Evolutionary conservation across 176 grass and related monocot species (phyloP).

Genomic region (Zoysia pacifica): DNA sequence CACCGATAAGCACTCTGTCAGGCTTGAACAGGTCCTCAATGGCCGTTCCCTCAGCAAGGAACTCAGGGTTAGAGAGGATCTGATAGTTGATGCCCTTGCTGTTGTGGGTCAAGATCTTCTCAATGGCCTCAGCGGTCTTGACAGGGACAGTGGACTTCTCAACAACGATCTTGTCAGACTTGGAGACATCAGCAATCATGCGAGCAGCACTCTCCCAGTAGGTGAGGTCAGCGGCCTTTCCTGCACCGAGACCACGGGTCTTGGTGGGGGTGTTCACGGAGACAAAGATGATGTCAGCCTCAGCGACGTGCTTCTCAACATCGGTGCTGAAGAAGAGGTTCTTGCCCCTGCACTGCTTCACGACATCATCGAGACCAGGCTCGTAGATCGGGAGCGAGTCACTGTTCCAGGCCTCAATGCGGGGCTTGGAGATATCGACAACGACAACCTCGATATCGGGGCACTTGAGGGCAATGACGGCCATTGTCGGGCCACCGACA

Average conservation of each 20-base stretch:
- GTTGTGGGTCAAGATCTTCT: slow-evolving; percentile 96
- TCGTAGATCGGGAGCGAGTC: slow-evolving; percentile 84
- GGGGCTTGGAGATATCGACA: slow-evolving; percentile 68
- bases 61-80: slow-evolving; percentile 96
- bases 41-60: slow-evolving; percentile 82
- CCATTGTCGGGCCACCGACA: slow-evolving; percentile 90
- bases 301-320: slow-evolving; percentile 76
- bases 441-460: slow-evolving; percentile 70
- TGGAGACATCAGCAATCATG: slow-evolving; percentile 89
- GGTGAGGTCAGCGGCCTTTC: slow-evolving; percentile 89
- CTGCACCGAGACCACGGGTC: slow-evolving; percentile 87
- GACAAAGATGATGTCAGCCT: slow-evolving; percentile 91
- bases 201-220: slow-evolving; percentile 97
- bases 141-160: slow-evolving; percentile 96
- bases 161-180: slow-evolving; percentile 91
- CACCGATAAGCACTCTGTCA: slow-evolving; percentile 83
- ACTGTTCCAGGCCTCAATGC: slow-evolving; percentile 94
- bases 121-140: slow-evolving; percentile 88
- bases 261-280: slow-evolving; percentile 93
- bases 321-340: slow-evolving; percentile 93
- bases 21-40: slow-evolving; percentile 81
- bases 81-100: slow-evolving; percentile 96
- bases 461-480: slow-evolving; percentile 88
- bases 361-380: slow-evolving; percentile 80
- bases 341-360: slow-evolving; percentile 75